Conservation (phyloP, 768 basidiomycete genomes). For the Tulasnella sp. region DNA sequence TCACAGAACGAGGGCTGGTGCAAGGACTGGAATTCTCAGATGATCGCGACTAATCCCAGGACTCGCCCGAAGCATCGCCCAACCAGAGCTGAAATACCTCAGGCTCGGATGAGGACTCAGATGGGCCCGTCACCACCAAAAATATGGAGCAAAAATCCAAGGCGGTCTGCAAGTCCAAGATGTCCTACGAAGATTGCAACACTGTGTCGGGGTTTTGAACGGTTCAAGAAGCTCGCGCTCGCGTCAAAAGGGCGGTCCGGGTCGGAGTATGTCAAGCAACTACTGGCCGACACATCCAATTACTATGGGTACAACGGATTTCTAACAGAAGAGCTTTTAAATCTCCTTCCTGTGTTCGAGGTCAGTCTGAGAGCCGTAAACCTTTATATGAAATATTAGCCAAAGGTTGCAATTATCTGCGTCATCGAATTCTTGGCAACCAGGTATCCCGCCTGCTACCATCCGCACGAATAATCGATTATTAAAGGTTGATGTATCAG, state of each 20-base stretch:
- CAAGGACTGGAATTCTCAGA: conserved; percentile 34
- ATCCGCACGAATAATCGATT: conserved; percentile 98
- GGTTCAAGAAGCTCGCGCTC: conserved; percentile 62
- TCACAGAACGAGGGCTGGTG: conserved; percentile 17
- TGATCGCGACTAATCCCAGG: conserved; percentile 38
- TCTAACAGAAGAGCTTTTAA: conserved; percentile 87
- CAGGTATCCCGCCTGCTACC: conserved; percentile 87
- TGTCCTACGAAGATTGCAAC: conserved; percentile 70
- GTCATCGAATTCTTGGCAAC: conserved; percentile 98
- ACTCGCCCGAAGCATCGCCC: conserved; percentile 24
- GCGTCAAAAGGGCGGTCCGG: conserved; percentile 68
- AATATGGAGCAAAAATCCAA: conserved; percentile 78
- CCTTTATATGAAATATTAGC: neutral
- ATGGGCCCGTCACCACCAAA: conserved; percentile 51
- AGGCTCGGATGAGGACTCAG: conserved; percentile 34
- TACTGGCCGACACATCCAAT: conserved; percentile 79
- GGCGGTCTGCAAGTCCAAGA: conserved; percentile 65
- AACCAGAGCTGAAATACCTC: conserved; percentile 31
- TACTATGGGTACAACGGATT: conserved; percentile 99
- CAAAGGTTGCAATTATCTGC: conserved; percentile 30
- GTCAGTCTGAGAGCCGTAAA: no score
- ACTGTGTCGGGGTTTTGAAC: conserved; percentile 58
- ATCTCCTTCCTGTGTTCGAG: conserved; percentile 86
- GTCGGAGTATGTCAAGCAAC: conserved; percentile 80
- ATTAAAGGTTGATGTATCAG: no score